Conservation (phyloP, 495 filamentous ascomycete genomes). For the Beverwykella pulmonaria region DNA sequence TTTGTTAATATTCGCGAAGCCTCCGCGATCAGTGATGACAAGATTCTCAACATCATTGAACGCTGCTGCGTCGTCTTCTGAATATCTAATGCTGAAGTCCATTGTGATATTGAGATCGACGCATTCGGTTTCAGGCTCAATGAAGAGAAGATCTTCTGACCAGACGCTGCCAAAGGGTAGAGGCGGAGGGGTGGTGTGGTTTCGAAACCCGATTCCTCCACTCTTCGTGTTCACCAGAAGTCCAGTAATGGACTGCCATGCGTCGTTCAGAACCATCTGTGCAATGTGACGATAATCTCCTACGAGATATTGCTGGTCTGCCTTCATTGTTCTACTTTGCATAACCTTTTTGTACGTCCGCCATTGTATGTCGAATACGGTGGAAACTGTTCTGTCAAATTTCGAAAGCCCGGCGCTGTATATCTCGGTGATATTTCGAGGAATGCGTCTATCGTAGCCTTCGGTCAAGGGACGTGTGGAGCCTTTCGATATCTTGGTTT, state of each 20-base stretch:
- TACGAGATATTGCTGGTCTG: slow-evolving; percentile 1
- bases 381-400: slow-evolving; percentile 43
- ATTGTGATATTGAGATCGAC: slow-evolving; percentile 52
- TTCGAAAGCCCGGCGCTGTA: slow-evolving; percentile 42
- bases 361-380: slow-evolving; percentile 50
- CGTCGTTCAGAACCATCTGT: slow-evolving; percentile 43
- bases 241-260: slow-evolving; percentile 46
- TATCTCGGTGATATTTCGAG: slow-evolving; percentile 39
- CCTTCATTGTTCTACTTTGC: slow-evolving; percentile 7
- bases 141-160: slow-evolving; percentile 52
- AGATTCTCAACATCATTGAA: slow-evolving; percentile 9
- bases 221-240: slow-evolving; percentile 49
- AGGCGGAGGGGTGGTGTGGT: slow-evolving; percentile 48
- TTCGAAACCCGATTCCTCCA: slow-evolving; percentile 53
- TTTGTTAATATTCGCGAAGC: slow-evolving; percentile 46
- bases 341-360: slow-evolving; percentile 34
- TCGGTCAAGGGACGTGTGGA: not conserved
- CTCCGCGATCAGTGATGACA: slow-evolving; percentile 48
- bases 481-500: slow-evolving; percentile 32
- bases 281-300: slow-evolving; percentile 37
- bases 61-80: not conserved
- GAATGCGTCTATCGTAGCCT: slow-evolving; percentile 32
- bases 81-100: slow-evolving; percentile 38
- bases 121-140: slow-evolving; percentile 51
- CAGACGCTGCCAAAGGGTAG: slow-evolving; percentile 43